A percentile compares a stretch with the other conserved stretches of the same genome.
Evolutionary conservation across 1,139 yeast genomes (phyloP).

Genomic region (Magnusiomyces paraingens): DNA sequence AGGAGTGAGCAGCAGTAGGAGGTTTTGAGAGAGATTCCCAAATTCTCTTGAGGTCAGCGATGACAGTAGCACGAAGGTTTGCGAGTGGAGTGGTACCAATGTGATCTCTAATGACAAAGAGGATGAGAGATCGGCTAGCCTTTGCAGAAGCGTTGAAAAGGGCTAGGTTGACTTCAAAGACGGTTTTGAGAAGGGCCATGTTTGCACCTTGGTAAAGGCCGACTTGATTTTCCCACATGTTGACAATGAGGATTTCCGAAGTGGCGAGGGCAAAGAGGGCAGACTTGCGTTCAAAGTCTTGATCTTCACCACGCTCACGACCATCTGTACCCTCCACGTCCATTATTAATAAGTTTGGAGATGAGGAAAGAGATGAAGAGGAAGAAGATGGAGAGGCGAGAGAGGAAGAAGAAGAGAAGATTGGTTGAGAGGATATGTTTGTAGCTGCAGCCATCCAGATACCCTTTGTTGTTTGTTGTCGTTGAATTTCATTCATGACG

Average conservation of each 20-base stretch:
- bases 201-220: slow-evolving; percentile 97
- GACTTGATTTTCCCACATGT: slow-evolving; percentile 96
- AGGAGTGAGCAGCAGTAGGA: slow-evolving; percentile 37
- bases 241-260: slow-evolving; percentile 81
- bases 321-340: slow-evolving; percentile 99
- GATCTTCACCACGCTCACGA: slow-evolving; percentile 95
- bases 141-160: slow-evolving; percentile 49
- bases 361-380: slow-evolving; percentile 11
- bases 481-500: slow-evolving; percentile 78
- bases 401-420: slow-evolving; percentile 4
- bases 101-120: slow-evolving; percentile 90
- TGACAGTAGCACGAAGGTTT: slow-evolving; percentile 61
- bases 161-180: slow-evolving; percentile 87
- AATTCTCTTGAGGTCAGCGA: slow-evolving; percentile 62
- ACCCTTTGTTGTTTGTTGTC: slow-evolving; percentile 87
- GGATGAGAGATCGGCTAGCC: slow-evolving; percentile 56
- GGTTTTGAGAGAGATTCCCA: slow-evolving; percentile 82
- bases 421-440: slow-evolving; percentile 5
- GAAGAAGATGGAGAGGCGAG: slow-evolving; percentile 9
- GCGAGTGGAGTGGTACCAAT: slow-evolving; percentile 80
- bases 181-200: slow-evolving; percentile 91
- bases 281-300: slow-evolving; percentile 93
- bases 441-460: slow-evolving; percentile 64
- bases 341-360: slow-evolving; percentile 58
- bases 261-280: slow-evolving; percentile 93